A percentile compares a stretch with the other conserved stretches of the same genome.
Evolutionary conservation across 352 stramenopile species (phyloP).

Genomic region (Phytophthora citricola): DNA sequence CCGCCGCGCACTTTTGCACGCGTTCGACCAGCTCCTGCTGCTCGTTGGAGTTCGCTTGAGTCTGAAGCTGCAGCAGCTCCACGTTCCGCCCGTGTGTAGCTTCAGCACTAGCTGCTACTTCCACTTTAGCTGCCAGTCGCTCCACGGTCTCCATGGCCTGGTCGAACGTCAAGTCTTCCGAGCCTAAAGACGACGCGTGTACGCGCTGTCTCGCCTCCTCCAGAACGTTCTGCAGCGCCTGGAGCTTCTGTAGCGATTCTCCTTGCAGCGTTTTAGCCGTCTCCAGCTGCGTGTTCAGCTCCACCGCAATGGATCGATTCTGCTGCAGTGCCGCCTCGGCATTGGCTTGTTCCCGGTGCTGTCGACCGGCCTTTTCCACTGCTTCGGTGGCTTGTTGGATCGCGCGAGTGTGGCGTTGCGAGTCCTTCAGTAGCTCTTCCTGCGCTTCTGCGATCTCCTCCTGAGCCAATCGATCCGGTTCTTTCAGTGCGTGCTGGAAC

Average conservation of each 20-base stretch:
- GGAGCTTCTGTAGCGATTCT: constrained; percentile 34
- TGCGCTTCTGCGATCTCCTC: constrained; percentile 83
- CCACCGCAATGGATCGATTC: constrained; percentile 29
- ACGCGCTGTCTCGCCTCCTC: constrained; percentile 42
- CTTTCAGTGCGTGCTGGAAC: constrained; percentile 69
- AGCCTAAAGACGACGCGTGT: constrained; percentile 36
- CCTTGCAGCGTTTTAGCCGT: constrained; percentile 33
- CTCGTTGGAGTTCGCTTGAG: constrained; percentile 24
- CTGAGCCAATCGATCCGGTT: constrained; percentile 73
- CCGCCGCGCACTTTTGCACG: constrained; percentile 37
- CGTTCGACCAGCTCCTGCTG: constrained; percentile 36
- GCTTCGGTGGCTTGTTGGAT: constrained; percentile 57
- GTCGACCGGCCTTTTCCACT: constrained; percentile 42
- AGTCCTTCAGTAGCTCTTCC: constrained; percentile 49
- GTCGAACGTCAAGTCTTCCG: constrained; percentile 18
- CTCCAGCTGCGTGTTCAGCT: constrained; percentile 42
- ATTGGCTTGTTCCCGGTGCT: constrained; percentile 37
- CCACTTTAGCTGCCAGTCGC: constrained; percentile 60
- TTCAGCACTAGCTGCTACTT: constrained; percentile 59
- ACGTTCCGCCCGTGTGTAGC: constrained; percentile 49
- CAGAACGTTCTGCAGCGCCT: constrained; percentile 39
- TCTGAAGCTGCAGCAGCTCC: constrained; percentile 34
- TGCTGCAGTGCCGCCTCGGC: constrained; percentile 44
- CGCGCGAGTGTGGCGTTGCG: constrained; percentile 45
- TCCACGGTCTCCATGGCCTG: constrained; percentile 40